Conservation (phyloP, 202 grass and related monocot genomes). For the Carex arenaria region DNA sequence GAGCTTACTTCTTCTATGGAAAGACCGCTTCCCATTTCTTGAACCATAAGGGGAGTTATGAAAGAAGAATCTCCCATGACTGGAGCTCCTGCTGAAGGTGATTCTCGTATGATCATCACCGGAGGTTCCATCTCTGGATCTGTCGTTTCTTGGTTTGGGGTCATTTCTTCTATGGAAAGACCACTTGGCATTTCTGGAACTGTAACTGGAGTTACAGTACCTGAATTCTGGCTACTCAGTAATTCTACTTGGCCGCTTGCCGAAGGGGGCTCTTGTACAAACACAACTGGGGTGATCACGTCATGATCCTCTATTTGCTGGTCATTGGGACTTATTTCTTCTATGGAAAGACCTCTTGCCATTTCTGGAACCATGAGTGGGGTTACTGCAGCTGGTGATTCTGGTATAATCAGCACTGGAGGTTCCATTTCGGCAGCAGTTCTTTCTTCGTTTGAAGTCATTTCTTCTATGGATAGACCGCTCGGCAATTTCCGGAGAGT, state of each 20-base stretch:
- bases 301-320: not conserved
- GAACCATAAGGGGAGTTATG: not conserved
- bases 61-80: not conserved
- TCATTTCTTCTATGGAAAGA: conserved; percentile 24
- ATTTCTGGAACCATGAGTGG: conserved; percentile 1
- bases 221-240: not conserved
- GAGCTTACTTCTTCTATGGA: conserved; percentile 26
- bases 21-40: not conserved
- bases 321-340: conserved; percentile 19
- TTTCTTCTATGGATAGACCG: conserved; percentile 24
- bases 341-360: conserved; percentile 3
- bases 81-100: not conserved
- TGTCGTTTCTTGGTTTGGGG: not conserved
- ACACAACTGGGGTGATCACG: not conserved
- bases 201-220: not conserved
- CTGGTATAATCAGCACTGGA: conserved; percentile 18
- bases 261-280: not conserved
- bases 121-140: not conserved
- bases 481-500: not conserved
- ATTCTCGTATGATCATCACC: not conserved
- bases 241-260: not conserved
- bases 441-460: not conserved
- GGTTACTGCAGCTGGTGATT: not conserved
- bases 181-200: conserved; percentile 12
- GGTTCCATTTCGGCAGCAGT: conserved; percentile 17